Percentiles rank a stretch among this genome's conserved stretches.
Evolutionary conservation across 169 alveolate species (phyloP).

Genomic region (Eimeria brunetti): DNA sequence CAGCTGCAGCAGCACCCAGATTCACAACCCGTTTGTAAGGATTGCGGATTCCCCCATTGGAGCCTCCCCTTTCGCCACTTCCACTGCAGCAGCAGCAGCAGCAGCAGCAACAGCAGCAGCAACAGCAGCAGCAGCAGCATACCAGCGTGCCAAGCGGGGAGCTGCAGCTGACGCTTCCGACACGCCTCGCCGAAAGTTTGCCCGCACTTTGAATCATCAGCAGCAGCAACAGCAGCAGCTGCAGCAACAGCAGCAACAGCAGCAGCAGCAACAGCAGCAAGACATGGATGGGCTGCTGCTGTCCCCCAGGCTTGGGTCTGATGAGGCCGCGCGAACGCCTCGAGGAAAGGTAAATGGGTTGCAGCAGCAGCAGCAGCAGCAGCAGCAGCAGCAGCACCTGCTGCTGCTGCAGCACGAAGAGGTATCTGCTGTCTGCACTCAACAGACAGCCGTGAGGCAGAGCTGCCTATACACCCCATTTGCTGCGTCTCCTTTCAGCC

Average conservation of each 20-base stretch:
- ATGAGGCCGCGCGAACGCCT: not conserved
- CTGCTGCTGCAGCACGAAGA: not conserved
- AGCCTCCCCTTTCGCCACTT: not conserved
- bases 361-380: not conserved
- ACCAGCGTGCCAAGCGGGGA: slow-evolving; percentile 27
- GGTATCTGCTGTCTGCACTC: not conserved
- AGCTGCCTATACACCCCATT: slow-evolving; percentile 24
- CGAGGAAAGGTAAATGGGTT: not conserved
- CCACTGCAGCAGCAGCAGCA: slow-evolving; percentile 38
- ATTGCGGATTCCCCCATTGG: not conserved
- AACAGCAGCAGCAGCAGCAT: slow-evolving; percentile 57
- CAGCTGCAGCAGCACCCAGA: not conserved
- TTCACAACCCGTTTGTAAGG: not conserved
- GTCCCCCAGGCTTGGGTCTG: not conserved
- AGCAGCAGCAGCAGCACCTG: not conserved
- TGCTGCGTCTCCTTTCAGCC: slow-evolving; percentile 50
- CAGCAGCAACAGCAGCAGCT: slow-evolving; percentile 11
- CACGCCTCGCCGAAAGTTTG: slow-evolving; percentile 31
- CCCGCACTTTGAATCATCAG: slow-evolving; percentile 14
- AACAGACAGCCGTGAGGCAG: not conserved
- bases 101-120: slow-evolving; percentile 48
- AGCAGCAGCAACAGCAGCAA: slow-evolving; percentile 50
- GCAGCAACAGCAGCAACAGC: slow-evolving; percentile 52
- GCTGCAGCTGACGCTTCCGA: not conserved
- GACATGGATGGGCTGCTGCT: not conserved